A percentile compares a stretch with the other conserved stretches of the same genome.
These are phyloP conservation scores for Patellifolia procumbens DNA, from an alignment of 179 eudicot species.

Conservation along the genomic window DNA sequence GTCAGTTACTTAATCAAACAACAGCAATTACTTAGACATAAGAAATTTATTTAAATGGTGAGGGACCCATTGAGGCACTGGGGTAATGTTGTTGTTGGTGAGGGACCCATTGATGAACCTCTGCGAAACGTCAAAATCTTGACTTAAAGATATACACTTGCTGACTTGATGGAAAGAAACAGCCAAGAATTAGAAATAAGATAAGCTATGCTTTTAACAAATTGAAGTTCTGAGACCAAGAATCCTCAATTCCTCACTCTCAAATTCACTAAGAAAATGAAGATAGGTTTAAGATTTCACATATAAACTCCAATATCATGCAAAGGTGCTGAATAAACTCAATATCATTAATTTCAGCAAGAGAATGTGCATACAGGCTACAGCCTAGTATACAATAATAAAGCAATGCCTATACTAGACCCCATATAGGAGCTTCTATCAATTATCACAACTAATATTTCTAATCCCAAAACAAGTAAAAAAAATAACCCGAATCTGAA, in stretches of 20 bases:
- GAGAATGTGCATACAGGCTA: not conserved
- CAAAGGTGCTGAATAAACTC: not conserved
- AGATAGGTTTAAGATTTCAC: not conserved
- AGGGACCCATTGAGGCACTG: not conserved
- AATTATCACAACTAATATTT: not conserved
- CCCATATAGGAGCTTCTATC: not conserved
- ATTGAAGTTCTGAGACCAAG: too few species aligned
- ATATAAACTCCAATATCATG: not conserved
- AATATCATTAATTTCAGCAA: not conserved
- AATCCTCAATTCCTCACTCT: not conserved
- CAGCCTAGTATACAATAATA: not conserved
- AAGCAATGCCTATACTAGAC: not conserved
- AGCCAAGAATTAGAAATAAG: too few species aligned
- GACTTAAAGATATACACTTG: too few species aligned
- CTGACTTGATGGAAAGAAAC: too few species aligned
- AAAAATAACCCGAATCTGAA: not conserved
- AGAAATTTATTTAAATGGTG: not conserved
- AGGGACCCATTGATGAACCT: not conserved
- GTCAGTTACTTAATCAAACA: not conserved
- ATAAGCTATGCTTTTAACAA: too few species aligned
- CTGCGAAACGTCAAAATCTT: too few species aligned
- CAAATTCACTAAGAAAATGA: not conserved
- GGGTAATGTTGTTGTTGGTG: not conserved
- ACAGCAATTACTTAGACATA: not conserved
- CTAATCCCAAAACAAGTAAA: not conserved